phyloP scores from a whole-genome alignment of 306 rosid species.

The Vicia faba region DNA sequence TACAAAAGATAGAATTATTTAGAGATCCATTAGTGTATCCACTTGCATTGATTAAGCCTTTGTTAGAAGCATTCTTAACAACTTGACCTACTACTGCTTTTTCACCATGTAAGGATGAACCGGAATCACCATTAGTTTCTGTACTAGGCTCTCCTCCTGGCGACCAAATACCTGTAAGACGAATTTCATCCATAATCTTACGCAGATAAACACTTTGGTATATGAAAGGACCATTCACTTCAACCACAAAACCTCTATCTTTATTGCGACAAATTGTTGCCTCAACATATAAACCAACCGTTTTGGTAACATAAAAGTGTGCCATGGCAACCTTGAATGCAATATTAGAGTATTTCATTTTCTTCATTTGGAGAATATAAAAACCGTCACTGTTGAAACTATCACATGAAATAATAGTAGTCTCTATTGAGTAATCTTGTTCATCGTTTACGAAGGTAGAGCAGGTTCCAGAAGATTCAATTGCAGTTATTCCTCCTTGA shows the following conservation, averaged over 20 bases:
- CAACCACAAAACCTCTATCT: conserved; percentile 17
- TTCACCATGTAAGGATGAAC: not conserved
- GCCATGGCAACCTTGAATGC: conserved; percentile 21
- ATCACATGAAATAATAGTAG: conserved; percentile 4
- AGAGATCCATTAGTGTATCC: conserved; percentile 38
- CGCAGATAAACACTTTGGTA: conserved; percentile 17
- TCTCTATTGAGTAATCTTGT: conserved; percentile 10
- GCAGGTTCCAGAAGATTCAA: not conserved
- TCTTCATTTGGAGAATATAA: conserved; percentile 29
- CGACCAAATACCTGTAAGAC: conserved; percentile 5
- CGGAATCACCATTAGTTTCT: not conserved
- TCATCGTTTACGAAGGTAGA: not conserved
- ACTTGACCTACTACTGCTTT: not conserved
- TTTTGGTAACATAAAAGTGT: conserved; percentile 34
- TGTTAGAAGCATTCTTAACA: conserved; percentile 11
- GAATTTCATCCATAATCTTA: conserved; percentile 15
- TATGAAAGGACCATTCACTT: conserved; percentile 32
- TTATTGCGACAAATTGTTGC: conserved; percentile 21
- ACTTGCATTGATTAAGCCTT: conserved; percentile 38
- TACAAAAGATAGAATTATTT: conserved; percentile 30
- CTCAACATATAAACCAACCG: conserved; percentile 26
- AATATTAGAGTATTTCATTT: not conserved
- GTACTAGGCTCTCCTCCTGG: not conserved
- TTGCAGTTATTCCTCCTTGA: not conserved
- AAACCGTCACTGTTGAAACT: not conserved